phyloP scores from a whole-genome alignment of 768 basidiomycete genomes.

The Podaxis sp. region DNA sequence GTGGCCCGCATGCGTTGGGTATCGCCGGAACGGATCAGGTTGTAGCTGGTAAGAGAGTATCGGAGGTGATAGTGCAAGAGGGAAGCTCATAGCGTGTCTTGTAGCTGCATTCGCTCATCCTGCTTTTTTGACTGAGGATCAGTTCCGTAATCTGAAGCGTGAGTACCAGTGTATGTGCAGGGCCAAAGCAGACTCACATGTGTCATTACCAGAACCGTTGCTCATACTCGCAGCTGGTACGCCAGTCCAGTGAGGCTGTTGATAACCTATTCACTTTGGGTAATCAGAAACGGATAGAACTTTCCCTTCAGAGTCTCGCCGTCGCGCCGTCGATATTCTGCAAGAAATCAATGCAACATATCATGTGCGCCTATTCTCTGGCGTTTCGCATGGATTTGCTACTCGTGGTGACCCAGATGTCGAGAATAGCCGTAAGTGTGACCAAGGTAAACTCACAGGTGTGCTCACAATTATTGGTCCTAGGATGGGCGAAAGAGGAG shows the following conservation, averaged over 20 bases:
- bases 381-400: slow-evolving; percentile 49
- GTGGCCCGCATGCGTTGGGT: slow-evolving; percentile 51
- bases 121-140: slow-evolving; percentile 43
- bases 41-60: slow-evolving; percentile 41
- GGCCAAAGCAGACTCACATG: background rate
- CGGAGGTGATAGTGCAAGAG: background rate
- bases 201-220: slow-evolving; percentile 43
- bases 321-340: slow-evolving; percentile 56
- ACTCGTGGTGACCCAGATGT: slow-evolving; percentile 44
- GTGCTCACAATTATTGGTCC: background rate
- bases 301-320: slow-evolving; percentile 53
- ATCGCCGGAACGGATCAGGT: slow-evolving; percentile 44
- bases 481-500: slow-evolving; percentile 64
- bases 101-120: slow-evolving; percentile 61
- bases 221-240: slow-evolving; percentile 56
- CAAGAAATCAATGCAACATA: slow-evolving; percentile 50
- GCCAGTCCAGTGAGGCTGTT: background rate
- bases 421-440: slow-evolving; percentile 36
- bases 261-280: background rate
- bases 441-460: background rate
- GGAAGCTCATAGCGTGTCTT: background rate
- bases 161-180: slow-evolving; percentile 18
- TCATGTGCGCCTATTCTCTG: slow-evolving; percentile 58
- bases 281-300: slow-evolving; percentile 50
- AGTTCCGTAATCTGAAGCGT: slow-evolving; percentile 51